These are phyloP conservation scores for Aspergillus transmontanensis DNA, from an alignment of 2,329 filamentous ascomycete species.

Conservation along the genomic window DNA sequence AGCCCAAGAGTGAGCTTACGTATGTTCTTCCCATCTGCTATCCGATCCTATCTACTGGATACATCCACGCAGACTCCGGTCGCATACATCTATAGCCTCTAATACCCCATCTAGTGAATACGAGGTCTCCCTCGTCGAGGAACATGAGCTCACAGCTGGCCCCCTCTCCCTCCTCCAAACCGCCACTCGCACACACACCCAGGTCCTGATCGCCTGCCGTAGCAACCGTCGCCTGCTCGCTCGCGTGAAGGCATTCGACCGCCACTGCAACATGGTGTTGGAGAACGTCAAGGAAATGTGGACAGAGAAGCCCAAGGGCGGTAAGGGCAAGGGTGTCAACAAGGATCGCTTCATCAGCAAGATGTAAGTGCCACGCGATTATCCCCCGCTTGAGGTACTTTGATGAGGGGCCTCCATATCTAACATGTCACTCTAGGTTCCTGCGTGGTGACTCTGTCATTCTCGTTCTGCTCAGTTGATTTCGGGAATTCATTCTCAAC, in stretches of 20 bases:
- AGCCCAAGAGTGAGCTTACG: constrained; percentile 90
- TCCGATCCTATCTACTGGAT: constrained; percentile 6
- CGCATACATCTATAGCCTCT: constrained; percentile 23
- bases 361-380: constrained; percentile 64
- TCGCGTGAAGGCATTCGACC: constrained; percentile 96
- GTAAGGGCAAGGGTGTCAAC: constrained; percentile 93
- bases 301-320: constrained; percentile 88
- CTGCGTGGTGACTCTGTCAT: constrained; percentile 86
- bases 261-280: constrained; percentile 98
- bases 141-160: constrained; percentile 77
- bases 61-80: constrained; percentile 14
- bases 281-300: constrained; percentile 99
- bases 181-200: constrained; percentile 88
- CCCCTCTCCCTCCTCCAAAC: constrained; percentile 95
- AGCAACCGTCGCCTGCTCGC: constrained; percentile 98
- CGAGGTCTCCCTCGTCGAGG: constrained; percentile 79
- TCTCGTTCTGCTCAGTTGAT: constrained; percentile 77
- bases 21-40: constrained; percentile 52
- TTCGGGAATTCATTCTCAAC: constrained; percentile 7
- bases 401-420: neutral
- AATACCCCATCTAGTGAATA: constrained; percentile 68
- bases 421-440: constrained; percentile 59
- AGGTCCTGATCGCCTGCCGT: constrained; percentile 95
- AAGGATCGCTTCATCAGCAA: constrained; percentile 99
- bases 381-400: neutral